These are phyloP conservation scores for Golubevia pallescens DNA, from an alignment of 1,284 basidiomycete species.

Conservation along the genomic window DNA sequence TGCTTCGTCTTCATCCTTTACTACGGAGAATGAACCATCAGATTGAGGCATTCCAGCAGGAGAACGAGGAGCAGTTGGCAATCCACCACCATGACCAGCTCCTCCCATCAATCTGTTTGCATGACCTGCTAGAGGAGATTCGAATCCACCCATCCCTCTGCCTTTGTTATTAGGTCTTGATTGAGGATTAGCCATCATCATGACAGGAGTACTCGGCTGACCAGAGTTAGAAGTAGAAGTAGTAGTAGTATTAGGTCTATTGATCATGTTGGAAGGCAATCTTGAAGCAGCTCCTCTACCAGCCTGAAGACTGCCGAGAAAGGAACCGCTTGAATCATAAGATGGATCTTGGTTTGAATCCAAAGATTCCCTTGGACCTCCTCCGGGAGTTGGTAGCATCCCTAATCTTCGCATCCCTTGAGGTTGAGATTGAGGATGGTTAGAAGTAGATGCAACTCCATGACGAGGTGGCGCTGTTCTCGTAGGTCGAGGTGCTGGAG, in stretches of 20 bases:
- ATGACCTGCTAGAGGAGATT: background rate
- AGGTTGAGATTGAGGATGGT: background rate
- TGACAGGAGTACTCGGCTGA: background rate
- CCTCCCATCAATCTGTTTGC: background rate
- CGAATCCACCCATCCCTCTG: background rate
- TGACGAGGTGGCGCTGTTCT: no score
- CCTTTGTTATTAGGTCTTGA: background rate
- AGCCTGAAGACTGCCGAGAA: background rate
- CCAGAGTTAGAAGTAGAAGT: background rate
- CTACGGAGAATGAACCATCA: constrained; percentile 55
- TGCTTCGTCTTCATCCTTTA: constrained; percentile 53
- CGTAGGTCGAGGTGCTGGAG: no score
- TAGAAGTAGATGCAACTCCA: no score
- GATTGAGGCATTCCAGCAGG: constrained; percentile 3
- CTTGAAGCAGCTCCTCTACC: background rate
- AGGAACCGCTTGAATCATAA: background rate
- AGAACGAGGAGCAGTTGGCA: background rate
- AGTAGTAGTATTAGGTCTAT: background rate
- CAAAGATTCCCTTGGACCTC: background rate
- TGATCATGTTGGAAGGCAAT: background rate
- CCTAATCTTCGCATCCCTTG: background rate
- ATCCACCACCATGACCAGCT: no score
- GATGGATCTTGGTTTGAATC: background rate
- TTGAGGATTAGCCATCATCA: background rate
- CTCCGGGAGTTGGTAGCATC: background rate